phyloP scores from a whole-genome alignment of 2,329 filamentous ascomycete genomes.

The Chaetomium globosum region DNA sequence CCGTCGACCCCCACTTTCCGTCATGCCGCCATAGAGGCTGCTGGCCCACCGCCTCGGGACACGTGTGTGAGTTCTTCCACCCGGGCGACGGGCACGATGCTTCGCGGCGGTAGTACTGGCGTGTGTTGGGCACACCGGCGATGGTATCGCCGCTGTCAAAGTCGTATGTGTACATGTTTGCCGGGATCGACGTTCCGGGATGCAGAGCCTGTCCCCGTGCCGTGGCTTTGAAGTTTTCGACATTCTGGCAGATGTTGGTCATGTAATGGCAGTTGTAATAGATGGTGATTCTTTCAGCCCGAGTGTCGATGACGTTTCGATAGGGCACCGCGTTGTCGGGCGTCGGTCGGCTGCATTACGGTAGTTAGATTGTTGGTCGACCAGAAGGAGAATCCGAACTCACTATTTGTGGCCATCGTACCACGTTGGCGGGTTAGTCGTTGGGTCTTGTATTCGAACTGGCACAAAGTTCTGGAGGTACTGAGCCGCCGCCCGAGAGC shows the following conservation, averaged over 20 bases:
- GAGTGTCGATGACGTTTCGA: too few relatives aligned
- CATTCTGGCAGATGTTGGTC: slow-evolving; percentile 36
- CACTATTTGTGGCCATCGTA: slow-evolving; percentile 9
- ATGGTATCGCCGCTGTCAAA: slow-evolving; percentile 42
- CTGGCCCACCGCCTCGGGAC: slow-evolving; percentile 27
- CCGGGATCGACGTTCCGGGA: slow-evolving; percentile 37
- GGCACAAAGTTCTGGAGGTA: too few relatives aligned
- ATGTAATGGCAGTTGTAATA: slow-evolving; percentile 38
- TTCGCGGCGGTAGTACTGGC: slow-evolving; percentile 16
- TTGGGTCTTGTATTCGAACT: background rate
- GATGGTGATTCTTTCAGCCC: slow-evolving; percentile 3
- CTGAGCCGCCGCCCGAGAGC: too few relatives aligned
- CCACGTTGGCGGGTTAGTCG: slow-evolving; percentile 2
- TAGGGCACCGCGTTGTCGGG: too few relatives aligned
- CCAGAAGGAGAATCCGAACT: slow-evolving; percentile 3
- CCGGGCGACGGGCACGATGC: slow-evolving; percentile 10
- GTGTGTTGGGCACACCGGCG: background rate
- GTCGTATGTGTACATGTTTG: slow-evolving; percentile 50
- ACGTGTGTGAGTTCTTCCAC: slow-evolving; percentile 26
- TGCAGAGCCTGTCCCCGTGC: slow-evolving; percentile 24
- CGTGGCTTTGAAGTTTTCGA: slow-evolving; percentile 26
- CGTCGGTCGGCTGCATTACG: too few relatives aligned
- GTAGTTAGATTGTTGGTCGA: too few relatives aligned
- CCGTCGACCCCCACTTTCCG: slow-evolving; percentile 27
- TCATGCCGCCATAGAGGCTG: slow-evolving; percentile 26